These are phyloP conservation scores for Scalesia atractyloides DNA, from an alignment of 129 eudicot genomes.

Conservation along the genomic window DNA sequence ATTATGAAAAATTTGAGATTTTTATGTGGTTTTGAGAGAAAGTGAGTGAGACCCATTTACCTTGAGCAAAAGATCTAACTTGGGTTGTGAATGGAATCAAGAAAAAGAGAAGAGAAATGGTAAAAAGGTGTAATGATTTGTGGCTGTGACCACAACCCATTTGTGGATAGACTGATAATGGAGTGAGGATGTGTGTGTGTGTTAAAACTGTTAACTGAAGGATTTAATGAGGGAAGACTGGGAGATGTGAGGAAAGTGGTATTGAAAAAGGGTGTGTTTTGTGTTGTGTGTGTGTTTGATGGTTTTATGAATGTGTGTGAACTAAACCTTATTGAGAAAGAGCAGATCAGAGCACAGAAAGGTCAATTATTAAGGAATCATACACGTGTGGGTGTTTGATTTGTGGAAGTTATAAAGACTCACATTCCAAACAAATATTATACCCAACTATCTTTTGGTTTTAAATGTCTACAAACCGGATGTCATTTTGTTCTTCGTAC, in stretches of 20 bases:
- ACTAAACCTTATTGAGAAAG: slow-evolving; percentile 24
- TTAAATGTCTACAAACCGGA: slow-evolving; percentile 11
- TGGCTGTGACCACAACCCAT: slow-evolving; percentile 50
- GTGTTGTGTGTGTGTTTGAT: slow-evolving; percentile 20
- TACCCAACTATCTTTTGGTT: neutral
- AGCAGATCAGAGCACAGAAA: slow-evolving; percentile 33
- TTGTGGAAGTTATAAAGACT: slow-evolving; percentile 15
- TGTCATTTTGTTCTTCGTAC: slow-evolving; percentile 9
- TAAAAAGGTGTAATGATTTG: slow-evolving; percentile 21
- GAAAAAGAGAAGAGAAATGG: slow-evolving; percentile 51
- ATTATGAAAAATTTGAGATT: neutral
- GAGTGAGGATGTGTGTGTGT: slow-evolving; percentile 17
- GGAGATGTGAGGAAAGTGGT: slow-evolving; percentile 15
- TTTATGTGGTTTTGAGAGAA: slow-evolving; percentile 36
- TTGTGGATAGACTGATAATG: slow-evolving; percentile 28
- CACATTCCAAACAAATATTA: slow-evolving; percentile 8
- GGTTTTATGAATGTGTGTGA: slow-evolving; percentile 19
- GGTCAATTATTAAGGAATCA: slow-evolving; percentile 39
- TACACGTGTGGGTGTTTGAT: slow-evolving; percentile 37
- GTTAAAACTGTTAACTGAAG: slow-evolving; percentile 19
- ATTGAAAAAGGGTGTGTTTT: slow-evolving; percentile 19
- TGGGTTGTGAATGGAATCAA: slow-evolving; percentile 47
- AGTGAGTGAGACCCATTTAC: slow-evolving; percentile 32
- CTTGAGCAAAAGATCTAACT: slow-evolving; percentile 46
- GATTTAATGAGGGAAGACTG: slow-evolving; percentile 28